Base-by-base conservation (phyloP, 345 rosid genomes). In the Murraya paniculata region DNA sequence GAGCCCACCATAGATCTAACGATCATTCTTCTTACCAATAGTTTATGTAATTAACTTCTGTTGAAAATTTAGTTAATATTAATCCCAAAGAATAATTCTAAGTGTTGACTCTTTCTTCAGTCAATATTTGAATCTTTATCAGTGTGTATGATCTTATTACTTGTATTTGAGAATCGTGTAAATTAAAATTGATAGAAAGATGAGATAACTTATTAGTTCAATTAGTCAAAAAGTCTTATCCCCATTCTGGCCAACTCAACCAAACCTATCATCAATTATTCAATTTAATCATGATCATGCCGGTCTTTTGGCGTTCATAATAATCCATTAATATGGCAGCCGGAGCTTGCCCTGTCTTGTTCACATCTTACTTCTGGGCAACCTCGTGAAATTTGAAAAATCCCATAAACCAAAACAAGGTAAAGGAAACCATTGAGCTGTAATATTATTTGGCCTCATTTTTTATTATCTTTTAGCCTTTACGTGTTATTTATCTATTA, bases 11-110 rank as follows among this genome's bases (percentile, higher is more conserved):
- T 75, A 72, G 84, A 53, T 85, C 81, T 76, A 61, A 75, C 58
- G 73, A 30, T 22, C 45, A 74, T 18, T 64, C 78, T 79, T 65
- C 78, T 81, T 66, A 77, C 75, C 59, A 71, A 61, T 75, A 75
- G 80, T 73, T 71, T 71, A 27, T 82, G 78, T 82, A 79, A 77
- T 64, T 77, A 70, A 72, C 50, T 68, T 2, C 58, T 55, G 62
- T 38, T 27, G 71, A 45, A 53, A 74, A 14, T 38, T n/a, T 7
- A 50, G 67, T 64, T 24, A 11, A 65, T 76, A 7, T 45, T 71
- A 60, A 2, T 69, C 30, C 25, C 4, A 60, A 36, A 7, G 25
- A 75, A 67, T 30, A 25, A 74, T 60, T 39, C 21, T 4, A 31
- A 21, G n/a, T 55, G 33, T 38, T 27, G 64, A 31, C 58, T 57